Evolutionary conservation across 257 asterid species (phyloP).

Genomic region (Paulownia fortunei): DNA sequence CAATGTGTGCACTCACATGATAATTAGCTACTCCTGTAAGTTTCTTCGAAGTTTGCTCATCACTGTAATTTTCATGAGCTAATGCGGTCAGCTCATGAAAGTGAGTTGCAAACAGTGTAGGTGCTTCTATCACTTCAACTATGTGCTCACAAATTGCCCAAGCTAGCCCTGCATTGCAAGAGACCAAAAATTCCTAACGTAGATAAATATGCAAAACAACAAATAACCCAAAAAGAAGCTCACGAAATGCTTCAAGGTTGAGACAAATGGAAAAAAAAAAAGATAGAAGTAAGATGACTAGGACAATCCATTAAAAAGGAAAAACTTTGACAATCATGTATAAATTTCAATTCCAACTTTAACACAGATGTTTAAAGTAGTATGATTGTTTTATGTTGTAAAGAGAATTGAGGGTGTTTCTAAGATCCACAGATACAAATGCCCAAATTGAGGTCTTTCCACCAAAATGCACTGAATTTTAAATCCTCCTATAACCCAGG

Average conservation of each 20-base stretch:
- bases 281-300: not conserved
- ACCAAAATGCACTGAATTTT: not conserved
- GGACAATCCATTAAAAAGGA: conserved; percentile 1
- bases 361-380: not conserved
- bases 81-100: conserved; percentile 96
- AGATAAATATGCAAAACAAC: conserved; percentile 16
- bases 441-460: not conserved
- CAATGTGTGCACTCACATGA: conserved; percentile 98
- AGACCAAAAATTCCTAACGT: conserved; percentile 14
- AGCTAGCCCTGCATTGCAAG: conserved; percentile 73
- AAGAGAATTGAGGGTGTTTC: not conserved
- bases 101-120: conserved; percentile 96
- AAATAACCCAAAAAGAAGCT: conserved; percentile 5
- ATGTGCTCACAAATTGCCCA: conserved; percentile 99
- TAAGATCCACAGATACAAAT: not conserved
- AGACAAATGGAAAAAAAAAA: not conserved
- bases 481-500: conserved; percentile 9
- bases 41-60: conserved; percentile 50
- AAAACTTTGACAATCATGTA: not conserved
- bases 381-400: not conserved
- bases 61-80: conserved; percentile 57
- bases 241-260: conserved; percentile 23
- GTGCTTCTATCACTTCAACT: conserved; percentile 82
- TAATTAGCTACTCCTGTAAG: conserved; percentile 77
- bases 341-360: conserved; percentile 11